phyloP scores from a whole-genome alignment of 805 yeast genomes.

The Grigorovia humatica region DNA sequence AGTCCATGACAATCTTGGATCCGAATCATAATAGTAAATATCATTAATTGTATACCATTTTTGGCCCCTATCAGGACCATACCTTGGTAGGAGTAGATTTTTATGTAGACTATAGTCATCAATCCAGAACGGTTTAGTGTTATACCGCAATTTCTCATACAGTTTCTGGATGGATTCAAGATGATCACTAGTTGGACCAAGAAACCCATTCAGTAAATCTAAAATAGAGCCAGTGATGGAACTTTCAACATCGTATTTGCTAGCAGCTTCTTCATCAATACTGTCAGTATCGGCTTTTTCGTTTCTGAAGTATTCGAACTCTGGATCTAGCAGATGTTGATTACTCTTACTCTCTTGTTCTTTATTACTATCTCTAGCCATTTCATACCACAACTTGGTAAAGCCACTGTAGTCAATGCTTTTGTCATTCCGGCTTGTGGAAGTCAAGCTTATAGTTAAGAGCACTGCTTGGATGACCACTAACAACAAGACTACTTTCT shows the following conservation, averaged over 20 bases:
- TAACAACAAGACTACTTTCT: neutral
- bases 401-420: neutral
- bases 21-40: constrained; percentile 35
- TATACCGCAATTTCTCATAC: constrained; percentile 15
- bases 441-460: neutral
- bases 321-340: constrained; percentile 3
- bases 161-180: neutral
- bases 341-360: neutral
- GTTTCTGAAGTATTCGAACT: constrained; percentile 2
- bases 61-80: constrained; percentile 14
- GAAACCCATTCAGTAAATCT: neutral
- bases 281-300: neutral
- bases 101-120: constrained; percentile 14
- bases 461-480: neutral
- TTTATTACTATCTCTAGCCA: neutral
- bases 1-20: constrained; percentile 49
- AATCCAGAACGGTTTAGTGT: constrained; percentile 13
- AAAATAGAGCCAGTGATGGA: neutral
- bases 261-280: neutral
- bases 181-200: neutral
- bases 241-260: neutral
- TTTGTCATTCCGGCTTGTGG: neutral
- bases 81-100: constrained; percentile 12
- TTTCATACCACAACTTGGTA: neutral
- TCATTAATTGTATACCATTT: constrained; percentile 13